phyloP scores from a whole-genome alignment of 1,284 basidiomycete genomes.

The Ustilago lituana region DNA sequence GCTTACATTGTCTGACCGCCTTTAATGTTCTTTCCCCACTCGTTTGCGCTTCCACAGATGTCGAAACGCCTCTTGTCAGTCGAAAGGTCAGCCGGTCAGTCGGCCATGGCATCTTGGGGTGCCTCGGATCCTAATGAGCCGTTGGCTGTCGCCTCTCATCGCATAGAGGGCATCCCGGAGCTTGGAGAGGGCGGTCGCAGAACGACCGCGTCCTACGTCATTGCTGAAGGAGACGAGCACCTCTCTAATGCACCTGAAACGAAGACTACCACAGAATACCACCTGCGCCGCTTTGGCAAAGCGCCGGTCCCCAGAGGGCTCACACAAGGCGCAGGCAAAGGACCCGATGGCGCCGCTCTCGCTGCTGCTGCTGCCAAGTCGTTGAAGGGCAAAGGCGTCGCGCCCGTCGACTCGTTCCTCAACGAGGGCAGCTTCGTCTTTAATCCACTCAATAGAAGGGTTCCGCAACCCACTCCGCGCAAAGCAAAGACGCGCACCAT shows the following conservation, averaged over 20 bases:
- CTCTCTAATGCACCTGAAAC: constrained; percentile 15
- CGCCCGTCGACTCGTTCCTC: constrained; percentile 60
- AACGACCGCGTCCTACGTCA: constrained; percentile 41
- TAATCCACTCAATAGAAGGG: constrained; percentile 61
- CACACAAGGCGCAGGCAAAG: constrained; percentile 47
- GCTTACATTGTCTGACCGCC: no score
- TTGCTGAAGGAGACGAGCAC: constrained; percentile 45
- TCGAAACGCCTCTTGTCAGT: constrained; percentile 44
- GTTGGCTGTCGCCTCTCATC: constrained; percentile 22
- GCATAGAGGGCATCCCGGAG: constrained; percentile 41
- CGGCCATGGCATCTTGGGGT: constrained; percentile 33
- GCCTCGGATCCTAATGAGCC: constrained; percentile 28
- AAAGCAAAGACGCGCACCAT: constrained; percentile 44
- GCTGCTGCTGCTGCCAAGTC: constrained; percentile 55
- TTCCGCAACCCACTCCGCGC: constrained; percentile 58
- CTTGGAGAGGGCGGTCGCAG: constrained; percentile 46
- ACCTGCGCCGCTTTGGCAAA: constrained; percentile 39
- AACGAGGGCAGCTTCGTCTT: constrained; percentile 64
- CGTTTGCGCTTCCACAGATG: constrained; percentile 25
- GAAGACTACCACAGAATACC: constrained; percentile 47
- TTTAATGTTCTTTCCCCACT: no score
- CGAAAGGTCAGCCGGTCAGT: constrained; percentile 36
- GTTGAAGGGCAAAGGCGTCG: constrained; percentile 49
- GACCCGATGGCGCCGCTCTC: constrained; percentile 53
- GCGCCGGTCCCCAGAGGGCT: constrained; percentile 45